Evolutionary conservation across 768 basidiomycete genomes (phyloP).

Genomic region (Kwoniella botswanensis): DNA sequence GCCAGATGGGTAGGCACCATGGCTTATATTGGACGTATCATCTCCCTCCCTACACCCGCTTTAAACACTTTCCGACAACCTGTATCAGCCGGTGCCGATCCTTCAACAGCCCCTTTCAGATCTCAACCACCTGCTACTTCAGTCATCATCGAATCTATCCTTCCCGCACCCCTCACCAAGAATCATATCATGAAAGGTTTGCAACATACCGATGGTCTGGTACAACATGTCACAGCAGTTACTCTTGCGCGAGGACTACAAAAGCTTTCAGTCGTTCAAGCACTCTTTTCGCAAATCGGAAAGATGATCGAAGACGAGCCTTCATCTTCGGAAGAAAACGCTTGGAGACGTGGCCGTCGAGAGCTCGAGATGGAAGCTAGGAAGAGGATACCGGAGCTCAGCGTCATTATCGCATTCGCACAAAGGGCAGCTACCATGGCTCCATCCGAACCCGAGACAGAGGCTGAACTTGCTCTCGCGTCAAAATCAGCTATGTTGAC

Average conservation of each 20-base stretch:
- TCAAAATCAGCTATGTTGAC: constrained; percentile 64
- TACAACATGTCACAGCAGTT: constrained; percentile 83
- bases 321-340: constrained; percentile 64
- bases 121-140: constrained; percentile 76
- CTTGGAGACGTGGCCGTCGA: constrained; percentile 68
- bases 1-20: constrained; percentile 82
- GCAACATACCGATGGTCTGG: constrained; percentile 71
- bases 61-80: constrained; percentile 66
- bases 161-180: constrained; percentile 76
- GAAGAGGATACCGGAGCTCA: constrained; percentile 80
- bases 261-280: constrained; percentile 69
- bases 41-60: constrained; percentile 75
- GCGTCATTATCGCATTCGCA: constrained; percentile 81
- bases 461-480: constrained; percentile 57
- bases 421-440: constrained; percentile 62
- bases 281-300: constrained; percentile 63
- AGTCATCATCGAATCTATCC: constrained; percentile 73
- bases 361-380: constrained; percentile 80
- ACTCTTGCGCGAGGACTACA: constrained; percentile 74
- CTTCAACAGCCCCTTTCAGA: constrained; percentile 54
- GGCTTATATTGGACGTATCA: constrained; percentile 75
- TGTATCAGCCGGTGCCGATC: constrained; percentile 24
- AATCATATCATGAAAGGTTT: constrained; percentile 80
- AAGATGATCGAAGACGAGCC: constrained; percentile 68
- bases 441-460: constrained; percentile 58